A percentile compares a stretch with the other conserved stretches of the same genome.
These are phyloP conservation scores for Neoarthrinium moseri DNA, from an alignment of 2,329 filamentous ascomycete species.

Conservation along the genomic window DNA sequence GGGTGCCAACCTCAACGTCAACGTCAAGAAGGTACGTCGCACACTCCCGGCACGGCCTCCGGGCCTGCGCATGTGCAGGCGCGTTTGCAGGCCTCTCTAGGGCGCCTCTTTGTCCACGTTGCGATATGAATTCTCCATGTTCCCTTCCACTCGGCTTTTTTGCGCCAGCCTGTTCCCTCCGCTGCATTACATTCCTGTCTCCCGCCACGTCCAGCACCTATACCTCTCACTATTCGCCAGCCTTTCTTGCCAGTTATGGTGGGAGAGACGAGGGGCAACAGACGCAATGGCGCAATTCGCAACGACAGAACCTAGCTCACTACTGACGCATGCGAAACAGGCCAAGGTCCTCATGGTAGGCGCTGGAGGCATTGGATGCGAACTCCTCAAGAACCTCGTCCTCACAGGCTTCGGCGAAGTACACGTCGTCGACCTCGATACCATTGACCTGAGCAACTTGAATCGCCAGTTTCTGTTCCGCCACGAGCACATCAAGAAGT, in stretches of 20 bases:
- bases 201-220: not conserved
- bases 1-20: constrained; percentile 59
- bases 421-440: constrained; percentile 94
- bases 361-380: constrained; percentile 95
- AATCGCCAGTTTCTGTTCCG: constrained; percentile 97
- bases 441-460: constrained; percentile 95
- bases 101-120: too few relatives aligned
- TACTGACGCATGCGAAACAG: constrained; percentile 49
- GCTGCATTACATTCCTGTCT: not conserved
- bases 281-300: constrained; percentile 15
- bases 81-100: constrained; percentile 8
- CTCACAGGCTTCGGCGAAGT: constrained; percentile 90
- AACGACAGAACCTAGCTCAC: constrained; percentile 8
- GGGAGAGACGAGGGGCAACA: not conserved
- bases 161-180: too few relatives aligned
- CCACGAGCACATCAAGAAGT: constrained; percentile 96
- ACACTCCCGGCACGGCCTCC: not conserved
- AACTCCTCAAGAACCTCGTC: constrained; percentile 94
- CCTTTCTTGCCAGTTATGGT: not conserved
- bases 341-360: constrained; percentile 90
- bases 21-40: constrained; percentile 64
- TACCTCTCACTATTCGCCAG: not conserved
- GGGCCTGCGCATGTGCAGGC: constrained; percentile 2
- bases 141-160: not conserved
- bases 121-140: too few relatives aligned